Conservation (phyloP, 306 rosid genomes). For the Medicago ruthenica region DNA sequence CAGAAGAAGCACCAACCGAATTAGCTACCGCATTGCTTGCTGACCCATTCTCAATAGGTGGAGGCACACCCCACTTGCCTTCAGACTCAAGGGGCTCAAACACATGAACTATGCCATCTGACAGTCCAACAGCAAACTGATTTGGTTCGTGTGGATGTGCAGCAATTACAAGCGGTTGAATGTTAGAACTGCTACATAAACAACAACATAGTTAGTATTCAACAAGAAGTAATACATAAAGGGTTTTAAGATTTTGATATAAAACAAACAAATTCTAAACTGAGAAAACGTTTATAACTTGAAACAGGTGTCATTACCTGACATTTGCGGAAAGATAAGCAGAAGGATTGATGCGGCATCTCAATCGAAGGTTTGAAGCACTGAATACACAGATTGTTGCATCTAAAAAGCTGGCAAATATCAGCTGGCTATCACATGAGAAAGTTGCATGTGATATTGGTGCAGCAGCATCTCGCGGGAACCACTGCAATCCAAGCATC, state of each 20-base stretch:
- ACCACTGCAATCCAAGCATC: slow-evolving; percentile 64
- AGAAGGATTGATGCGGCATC: slow-evolving; percentile 72
- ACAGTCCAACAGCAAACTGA: slow-evolving; percentile 88
- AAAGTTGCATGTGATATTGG: slow-evolving; percentile 95
- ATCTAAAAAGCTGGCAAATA: slow-evolving; percentile 91
- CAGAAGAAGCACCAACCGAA: slow-evolving; percentile 83
- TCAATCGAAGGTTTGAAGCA: slow-evolving; percentile 77
- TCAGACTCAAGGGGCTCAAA: slow-evolving; percentile 96
- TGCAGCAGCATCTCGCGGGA: slow-evolving; percentile 76
- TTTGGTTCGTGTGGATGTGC: slow-evolving; percentile 99
- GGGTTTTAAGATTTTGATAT: not conserved
- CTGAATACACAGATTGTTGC: slow-evolving; percentile 78
- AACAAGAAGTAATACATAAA: not conserved
- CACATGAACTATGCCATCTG: slow-evolving; percentile 90
- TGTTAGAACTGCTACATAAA: slow-evolving; percentile 62
- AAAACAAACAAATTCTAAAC: not conserved
- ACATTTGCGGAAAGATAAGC: slow-evolving; percentile 79
- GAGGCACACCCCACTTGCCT: slow-evolving; percentile 95
- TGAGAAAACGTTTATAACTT: not conserved
- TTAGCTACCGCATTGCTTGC: slow-evolving; percentile 66
- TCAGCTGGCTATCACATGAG: slow-evolving; percentile 95
- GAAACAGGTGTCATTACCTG: slow-evolving; percentile 59
- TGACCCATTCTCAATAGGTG: slow-evolving; percentile 91
- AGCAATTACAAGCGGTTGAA: slow-evolving; percentile 86
- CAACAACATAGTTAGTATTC: slow-evolving; percentile 33